Percentiles rank a stretch among this genome's conserved stretches.
Conservation (phyloP, 208 protist species). For the Leishmania arabica region DNA sequence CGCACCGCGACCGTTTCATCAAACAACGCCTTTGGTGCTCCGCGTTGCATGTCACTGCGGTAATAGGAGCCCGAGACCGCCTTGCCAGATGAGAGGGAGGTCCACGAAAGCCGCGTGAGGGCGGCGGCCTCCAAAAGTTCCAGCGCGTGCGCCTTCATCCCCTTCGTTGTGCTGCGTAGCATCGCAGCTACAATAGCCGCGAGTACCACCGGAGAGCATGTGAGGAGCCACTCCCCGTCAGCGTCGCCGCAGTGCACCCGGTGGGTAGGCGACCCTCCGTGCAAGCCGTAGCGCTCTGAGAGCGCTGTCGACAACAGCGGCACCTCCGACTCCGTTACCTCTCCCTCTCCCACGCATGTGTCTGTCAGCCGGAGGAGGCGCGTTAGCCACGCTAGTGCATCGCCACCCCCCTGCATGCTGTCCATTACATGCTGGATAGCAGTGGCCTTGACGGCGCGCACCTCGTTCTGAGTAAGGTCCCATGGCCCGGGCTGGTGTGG, state of each 20-base stretch:
- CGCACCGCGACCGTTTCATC: conserved; percentile 46
- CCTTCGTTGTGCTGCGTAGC: conserved; percentile 27
- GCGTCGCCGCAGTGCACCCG: conserved; percentile 2
- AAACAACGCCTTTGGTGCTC: conserved; percentile 24
- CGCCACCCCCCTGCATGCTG: conserved; percentile 6
- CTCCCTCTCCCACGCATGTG: neutral
- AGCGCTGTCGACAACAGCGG: conserved; percentile 7
- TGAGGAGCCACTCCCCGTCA: conserved; percentile 34
- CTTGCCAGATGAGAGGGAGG: neutral
- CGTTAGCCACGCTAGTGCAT: conserved; percentile 40
- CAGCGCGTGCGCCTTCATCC: conserved; percentile 32
- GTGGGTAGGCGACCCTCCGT: neutral
- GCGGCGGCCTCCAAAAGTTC: conserved; percentile 46
- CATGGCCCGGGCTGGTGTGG: conserved; percentile 44
- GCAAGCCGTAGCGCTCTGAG: conserved; percentile 10
- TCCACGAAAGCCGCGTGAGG: conserved; percentile 29
- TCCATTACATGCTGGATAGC: conserved; percentile 40
- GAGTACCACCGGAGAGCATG: conserved; percentile 26
- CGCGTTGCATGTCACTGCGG: neutral
- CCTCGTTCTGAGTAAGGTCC: conserved; percentile 39
- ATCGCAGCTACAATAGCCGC: conserved; percentile 40
- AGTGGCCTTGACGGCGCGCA: conserved; percentile 19
- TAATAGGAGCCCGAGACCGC: neutral
- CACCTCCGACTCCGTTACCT: neutral
- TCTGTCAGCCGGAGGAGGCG: conserved; percentile 23